Evolutionary conservation across 768 basidiomycete species (phyloP), one percentile per base, ranked within the genome.

Genomic region (Boletellus ananiceps): DNA sequence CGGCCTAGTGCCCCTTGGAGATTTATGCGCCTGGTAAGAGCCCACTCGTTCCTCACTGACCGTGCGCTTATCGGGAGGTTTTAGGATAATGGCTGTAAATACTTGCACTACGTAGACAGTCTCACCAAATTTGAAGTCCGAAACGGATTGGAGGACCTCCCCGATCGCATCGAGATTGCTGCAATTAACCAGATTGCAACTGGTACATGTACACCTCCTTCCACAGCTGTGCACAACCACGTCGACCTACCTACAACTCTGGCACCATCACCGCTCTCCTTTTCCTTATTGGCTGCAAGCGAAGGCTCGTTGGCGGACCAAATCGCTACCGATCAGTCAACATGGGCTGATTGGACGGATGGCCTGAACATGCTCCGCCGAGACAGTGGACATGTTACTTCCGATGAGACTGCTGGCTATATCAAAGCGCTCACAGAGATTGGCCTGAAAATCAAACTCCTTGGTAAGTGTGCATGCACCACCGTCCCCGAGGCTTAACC

Each of bases 261-360:
- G n/a, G 64, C 71, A 0, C 71, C 83, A 2, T 86, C 86, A 0
- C 81, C 83, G 0, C 72, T 88, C 19, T 88, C 88, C 4, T 93
- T 93, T 67, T 86, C 87, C 8, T 69, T 93, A 43, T 66, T 90
- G 44, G 84, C 79, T 49, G 74, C 80, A 7, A 81, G 77, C 57
- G 86, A 86, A 57, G 83, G 80, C 16, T 83, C 85, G 2, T 63
- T 91, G 49, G 88, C 86, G 4, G 87, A 91, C 63, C 79, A 84
- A 50, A 83, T 90, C 57, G 87, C 89, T 3, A 81, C 84, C 25
- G 82, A 92, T 65, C 77, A 80, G 45, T 81, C 83, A 15, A 74
- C 85, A 15, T 93, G 88, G 86, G 86, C 89, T 14, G 93, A 95
- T 69, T 95, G 93, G 93, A 90, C 90, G 2, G 93, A 95, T 65